phyloP scores from a whole-genome alignment of 352 stramenopile genomes.

The Pythium diclinum region DNA sequence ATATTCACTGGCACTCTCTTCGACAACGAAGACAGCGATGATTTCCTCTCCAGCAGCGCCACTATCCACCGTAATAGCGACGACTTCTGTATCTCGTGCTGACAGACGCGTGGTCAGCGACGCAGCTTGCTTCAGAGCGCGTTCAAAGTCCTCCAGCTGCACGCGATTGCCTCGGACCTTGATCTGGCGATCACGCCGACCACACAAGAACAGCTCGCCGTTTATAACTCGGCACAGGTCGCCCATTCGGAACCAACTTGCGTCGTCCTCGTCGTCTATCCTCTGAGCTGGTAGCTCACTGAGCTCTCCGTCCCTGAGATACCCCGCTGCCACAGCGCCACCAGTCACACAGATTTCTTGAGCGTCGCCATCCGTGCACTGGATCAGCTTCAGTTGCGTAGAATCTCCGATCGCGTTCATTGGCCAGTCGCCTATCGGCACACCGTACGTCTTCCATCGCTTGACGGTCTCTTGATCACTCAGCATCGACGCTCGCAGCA shows the following conservation, averaged over 20 bases:
- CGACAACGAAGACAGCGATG: not conserved
- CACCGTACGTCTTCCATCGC: conserved; percentile 34
- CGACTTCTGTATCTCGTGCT: not conserved
- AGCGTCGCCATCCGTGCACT: not conserved
- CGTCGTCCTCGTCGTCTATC: not conserved
- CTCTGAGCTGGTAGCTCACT: not conserved
- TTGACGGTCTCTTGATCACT: conserved; percentile 5
- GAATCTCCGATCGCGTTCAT: conserved; percentile 27
- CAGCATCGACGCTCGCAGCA: conserved; percentile 30
- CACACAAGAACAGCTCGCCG: conserved; percentile 38
- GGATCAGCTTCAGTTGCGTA: conserved; percentile 30
- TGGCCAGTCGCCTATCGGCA: conserved; percentile 42
- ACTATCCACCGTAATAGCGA: not conserved
- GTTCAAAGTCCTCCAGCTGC: conserved; percentile 50
- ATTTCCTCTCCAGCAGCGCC: not conserved
- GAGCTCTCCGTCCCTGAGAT: conserved; percentile 20
- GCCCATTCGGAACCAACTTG: conserved; percentile 38
- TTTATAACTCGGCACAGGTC: conserved; percentile 40
- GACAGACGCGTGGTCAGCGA: not conserved
- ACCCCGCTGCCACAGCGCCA: conserved; percentile 32
- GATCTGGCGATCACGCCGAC: conserved; percentile 43
- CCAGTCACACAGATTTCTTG: conserved; percentile 43
- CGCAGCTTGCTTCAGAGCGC: conserved; percentile 19
- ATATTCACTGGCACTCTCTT: not conserved
- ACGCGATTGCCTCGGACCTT: conserved; percentile 57